These are phyloP conservation scores for Pleurotus tuoliensis DNA, from an alignment of 768 basidiomycete genomes.

Conservation along the genomic window DNA sequence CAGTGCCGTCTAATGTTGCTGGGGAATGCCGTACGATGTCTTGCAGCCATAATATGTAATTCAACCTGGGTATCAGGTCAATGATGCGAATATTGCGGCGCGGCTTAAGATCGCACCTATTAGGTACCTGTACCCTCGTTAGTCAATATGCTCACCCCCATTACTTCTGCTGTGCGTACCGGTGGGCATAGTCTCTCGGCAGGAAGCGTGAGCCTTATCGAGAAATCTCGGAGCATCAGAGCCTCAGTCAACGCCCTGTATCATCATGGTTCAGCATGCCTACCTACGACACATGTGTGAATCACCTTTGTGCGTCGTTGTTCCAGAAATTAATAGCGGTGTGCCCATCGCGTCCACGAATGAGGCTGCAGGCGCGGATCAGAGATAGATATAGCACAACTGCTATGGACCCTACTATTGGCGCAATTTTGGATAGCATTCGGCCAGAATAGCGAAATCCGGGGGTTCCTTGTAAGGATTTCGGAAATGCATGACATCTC, in stretches of 20 bases:
- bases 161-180: slow-evolving; percentile 37
- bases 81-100: background rate
- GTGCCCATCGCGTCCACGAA: slow-evolving; percentile 22
- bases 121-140: slow-evolving; percentile 51
- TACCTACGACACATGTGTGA: background rate
- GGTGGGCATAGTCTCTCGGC: slow-evolving; percentile 82
- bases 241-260: slow-evolving; percentile 58
- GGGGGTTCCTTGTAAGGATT: slow-evolving; percentile 36
- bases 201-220: slow-evolving; percentile 57
- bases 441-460: slow-evolving; percentile 59
- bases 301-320: slow-evolving; percentile 66
- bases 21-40: slow-evolving; percentile 48
- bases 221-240: slow-evolving; percentile 72
- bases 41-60: slow-evolving; percentile 86
- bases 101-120: slow-evolving; percentile 43
- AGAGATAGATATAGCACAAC: background rate
- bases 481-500: slow-evolving; percentile 32
- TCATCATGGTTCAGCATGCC: background rate
- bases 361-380: slow-evolving; percentile 16
- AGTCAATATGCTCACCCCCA: background rate
- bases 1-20: slow-evolving; percentile 11
- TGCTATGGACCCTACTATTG: slow-evolving; percentile 38
- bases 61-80: slow-evolving; percentile 48
- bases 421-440: slow-evolving; percentile 51
- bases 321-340: slow-evolving; percentile 73